Evolutionary conservation across 2,329 filamentous ascomycete species (phyloP).

Genomic region (Berkeleyomyces rouxiae): DNA sequence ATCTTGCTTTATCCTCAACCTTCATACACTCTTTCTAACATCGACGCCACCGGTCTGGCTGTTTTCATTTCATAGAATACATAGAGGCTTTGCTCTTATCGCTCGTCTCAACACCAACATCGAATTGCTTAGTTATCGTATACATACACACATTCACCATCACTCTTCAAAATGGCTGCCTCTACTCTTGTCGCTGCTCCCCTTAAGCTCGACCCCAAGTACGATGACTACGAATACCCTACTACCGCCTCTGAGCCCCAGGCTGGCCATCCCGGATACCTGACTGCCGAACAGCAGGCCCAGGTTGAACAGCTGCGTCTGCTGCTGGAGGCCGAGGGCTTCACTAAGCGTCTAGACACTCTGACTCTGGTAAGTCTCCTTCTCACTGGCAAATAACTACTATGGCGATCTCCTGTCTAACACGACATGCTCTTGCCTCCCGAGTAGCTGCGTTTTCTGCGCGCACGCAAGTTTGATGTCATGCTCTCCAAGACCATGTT

Average conservation of each 20-base stretch:
- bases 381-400: constrained; percentile 1
- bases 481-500: constrained; percentile 80
- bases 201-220: constrained; percentile 62
- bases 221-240: constrained; percentile 92
- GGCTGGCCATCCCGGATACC: constrained; percentile 73
- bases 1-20: neutral
- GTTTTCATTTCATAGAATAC: neutral
- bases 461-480: constrained; percentile 91
- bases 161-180: constrained; percentile 7
- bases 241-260: constrained; percentile 53
- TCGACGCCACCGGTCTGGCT: neutral
- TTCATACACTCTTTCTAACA: neutral
- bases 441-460: constrained; percentile 63
- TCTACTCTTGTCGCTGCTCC: constrained; percentile 11
- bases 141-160: neutral
- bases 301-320: constrained; percentile 72
- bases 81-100: neutral
- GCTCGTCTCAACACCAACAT: neutral
- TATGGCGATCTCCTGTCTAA: neutral
- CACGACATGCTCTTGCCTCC: neutral
- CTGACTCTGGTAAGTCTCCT: constrained; percentile 56
- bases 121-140: neutral
- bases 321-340: constrained; percentile 70
- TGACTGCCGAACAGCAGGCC: constrained; percentile 74
- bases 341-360: constrained; percentile 74